Evolutionary conservation across 2,329 filamentous ascomycete species (phyloP).

Genomic region (Diaporthe eres): DNA sequence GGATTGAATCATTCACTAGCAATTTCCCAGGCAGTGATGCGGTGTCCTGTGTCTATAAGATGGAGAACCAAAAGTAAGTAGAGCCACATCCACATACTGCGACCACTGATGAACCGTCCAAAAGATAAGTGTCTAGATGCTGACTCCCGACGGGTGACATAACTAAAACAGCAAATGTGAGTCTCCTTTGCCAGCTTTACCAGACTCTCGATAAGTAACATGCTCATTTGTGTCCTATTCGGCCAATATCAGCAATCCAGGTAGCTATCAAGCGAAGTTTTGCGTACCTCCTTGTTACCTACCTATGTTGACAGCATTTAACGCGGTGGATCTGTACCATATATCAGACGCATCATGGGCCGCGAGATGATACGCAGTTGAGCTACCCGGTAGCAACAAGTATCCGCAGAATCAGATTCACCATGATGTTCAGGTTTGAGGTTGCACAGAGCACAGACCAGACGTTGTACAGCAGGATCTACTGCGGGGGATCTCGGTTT

Average conservation of each 20-base stretch:
- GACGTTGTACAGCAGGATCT: neutral
- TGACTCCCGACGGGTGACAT: neutral
- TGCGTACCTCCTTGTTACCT: neutral
- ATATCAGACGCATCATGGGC: neutral
- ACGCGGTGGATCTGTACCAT: neutral
- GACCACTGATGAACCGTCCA: neutral
- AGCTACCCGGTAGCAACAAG: neutral
- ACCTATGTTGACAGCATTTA: neutral
- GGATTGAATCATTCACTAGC: no score
- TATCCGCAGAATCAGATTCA: neutral
- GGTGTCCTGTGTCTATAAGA: neutral
- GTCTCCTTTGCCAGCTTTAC: neutral
- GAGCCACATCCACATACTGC: neutral
- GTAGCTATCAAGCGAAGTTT: neutral
- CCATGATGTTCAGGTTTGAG: neutral
- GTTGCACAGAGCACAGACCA: no score
- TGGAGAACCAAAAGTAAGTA: neutral
- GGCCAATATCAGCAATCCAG: neutral
- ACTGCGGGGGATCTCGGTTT: neutral
- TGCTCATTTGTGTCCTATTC: neutral
- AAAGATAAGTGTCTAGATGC: neutral
- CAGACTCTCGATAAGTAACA: neutral
- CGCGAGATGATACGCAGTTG: rapidly evolving
- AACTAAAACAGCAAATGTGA: neutral
- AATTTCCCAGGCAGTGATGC: neutral